phyloP scores from a whole-genome alignment of 495 filamentous ascomycete species.

The Penicillium samsonianum region DNA sequence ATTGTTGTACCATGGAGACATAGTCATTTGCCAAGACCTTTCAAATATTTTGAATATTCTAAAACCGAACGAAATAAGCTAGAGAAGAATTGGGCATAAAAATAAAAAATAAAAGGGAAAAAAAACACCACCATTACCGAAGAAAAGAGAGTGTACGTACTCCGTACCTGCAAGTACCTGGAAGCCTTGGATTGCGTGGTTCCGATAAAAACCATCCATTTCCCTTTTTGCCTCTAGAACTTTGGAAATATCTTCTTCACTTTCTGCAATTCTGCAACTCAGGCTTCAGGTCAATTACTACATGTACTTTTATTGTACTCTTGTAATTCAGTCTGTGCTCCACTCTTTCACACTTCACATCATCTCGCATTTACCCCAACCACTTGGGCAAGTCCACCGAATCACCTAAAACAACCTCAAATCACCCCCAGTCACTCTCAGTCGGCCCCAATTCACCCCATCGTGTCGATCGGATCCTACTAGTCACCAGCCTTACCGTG shows the following conservation, averaged over 20 bases:
- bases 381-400: neutral
- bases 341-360: neutral
- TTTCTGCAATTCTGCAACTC: too few species aligned
- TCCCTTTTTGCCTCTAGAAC: too few species aligned
- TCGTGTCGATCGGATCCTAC: neutral
- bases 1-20: conserved; percentile 18
- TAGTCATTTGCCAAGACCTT: neutral
- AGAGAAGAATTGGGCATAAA: neutral
- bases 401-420: neutral
- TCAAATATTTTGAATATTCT: too few species aligned
- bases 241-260: too few species aligned
- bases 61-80: neutral
- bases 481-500: neutral
- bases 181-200: too few species aligned
- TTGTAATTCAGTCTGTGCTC: neutral
- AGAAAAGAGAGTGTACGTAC: too few species aligned
- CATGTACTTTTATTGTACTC: too few species aligned
- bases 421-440: neutral
- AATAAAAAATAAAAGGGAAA: too few species aligned
- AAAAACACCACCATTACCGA: too few species aligned
- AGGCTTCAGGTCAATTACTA: too few species aligned
- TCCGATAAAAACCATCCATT: too few species aligned
- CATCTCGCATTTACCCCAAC: neutral
- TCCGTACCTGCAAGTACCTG: too few species aligned
- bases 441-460: neutral